Conservation (phyloP, 441 rosid genomes). For the Dalechampia spathulata region DNA sequence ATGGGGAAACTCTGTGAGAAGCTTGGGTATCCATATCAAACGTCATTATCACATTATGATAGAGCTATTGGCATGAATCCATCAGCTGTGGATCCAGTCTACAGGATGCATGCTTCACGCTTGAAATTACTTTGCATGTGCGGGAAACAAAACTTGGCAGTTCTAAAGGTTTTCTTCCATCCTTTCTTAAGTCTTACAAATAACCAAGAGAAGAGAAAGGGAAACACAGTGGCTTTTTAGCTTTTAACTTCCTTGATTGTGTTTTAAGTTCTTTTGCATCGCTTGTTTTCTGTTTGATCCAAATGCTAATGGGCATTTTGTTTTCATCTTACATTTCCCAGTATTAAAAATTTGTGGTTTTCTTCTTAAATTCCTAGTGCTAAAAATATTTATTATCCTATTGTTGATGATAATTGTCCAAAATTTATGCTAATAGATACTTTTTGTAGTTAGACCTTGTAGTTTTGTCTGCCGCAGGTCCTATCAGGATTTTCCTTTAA, state of each 20-base stretch:
- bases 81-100: conserved; percentile 89
- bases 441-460: neutral
- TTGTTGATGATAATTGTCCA: conserved; percentile 3
- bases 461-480: conserved; percentile 41
- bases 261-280: conserved; percentile 7
- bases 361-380: neutral
- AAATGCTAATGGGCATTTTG: neutral
- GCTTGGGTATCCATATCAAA: conserved; percentile 68
- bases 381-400: conserved; percentile 6
- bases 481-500: conserved; percentile 58
- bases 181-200: neutral
- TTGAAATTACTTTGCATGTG: conserved; percentile 66
- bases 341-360: neutral
- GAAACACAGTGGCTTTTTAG: conserved; percentile 1
- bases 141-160: conserved; percentile 66
- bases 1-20: conserved; percentile 97
- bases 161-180: conserved; percentile 56
- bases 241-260: conserved; percentile 4
- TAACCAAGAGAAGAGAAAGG: neutral
- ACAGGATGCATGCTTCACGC: conserved; percentile 99
- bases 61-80: conserved; percentile 81
- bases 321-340: neutral
- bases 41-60: conserved; percentile 65
- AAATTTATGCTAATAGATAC: conserved; percentile 9
- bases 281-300: conserved; percentile 4